A percentile compares a stretch with the other conserved stretches of the same genome.
phyloP scores from a whole-genome alignment of 2,329 filamentous ascomycete species.

The Alternaria infectoria region DNA sequence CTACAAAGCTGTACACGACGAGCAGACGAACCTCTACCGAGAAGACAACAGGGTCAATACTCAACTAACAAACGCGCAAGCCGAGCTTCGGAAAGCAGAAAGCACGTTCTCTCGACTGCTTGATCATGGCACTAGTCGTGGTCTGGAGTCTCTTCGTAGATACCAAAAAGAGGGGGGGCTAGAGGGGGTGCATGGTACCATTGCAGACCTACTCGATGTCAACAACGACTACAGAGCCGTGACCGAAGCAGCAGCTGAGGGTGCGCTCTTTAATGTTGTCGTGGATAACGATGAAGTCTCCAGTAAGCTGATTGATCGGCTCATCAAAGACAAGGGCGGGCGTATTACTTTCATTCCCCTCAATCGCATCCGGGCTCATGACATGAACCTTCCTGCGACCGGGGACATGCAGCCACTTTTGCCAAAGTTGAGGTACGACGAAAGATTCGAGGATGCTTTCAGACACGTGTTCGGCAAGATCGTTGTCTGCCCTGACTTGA shows the following conservation, averaged over 20 bases:
- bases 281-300: conserved; percentile 92
- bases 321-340: conserved; percentile 81
- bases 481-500: conserved; percentile 89
- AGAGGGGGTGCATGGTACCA: conserved; percentile 85
- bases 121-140: conserved; percentile 85
- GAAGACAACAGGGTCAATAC: conserved; percentile 88
- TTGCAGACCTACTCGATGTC: conserved; percentile 91
- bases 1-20: conserved; percentile 79
- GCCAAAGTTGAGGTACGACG: conserved; percentile 81
- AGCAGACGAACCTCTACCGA: conserved; percentile 84
- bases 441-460: conserved; percentile 81
- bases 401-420: conserved; percentile 88
- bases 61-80: conserved; percentile 74
- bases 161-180: conserved; percentile 81
- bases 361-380: conserved; percentile 75
- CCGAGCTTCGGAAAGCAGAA: conserved; percentile 80
- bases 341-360: conserved; percentile 95
- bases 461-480: conserved; percentile 95
- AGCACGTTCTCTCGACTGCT: conserved; percentile 80
- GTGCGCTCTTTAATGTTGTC: conserved; percentile 93
- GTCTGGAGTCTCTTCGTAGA: conserved; percentile 83
- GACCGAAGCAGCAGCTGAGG: conserved; percentile 90
- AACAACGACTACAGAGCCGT: conserved; percentile 84
- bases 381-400: conserved; percentile 79
- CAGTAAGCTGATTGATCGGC: conserved; percentile 76